Conservation (phyloP, 768 basidiomycete genomes). For the Phaeotremella skinneri region DNA sequence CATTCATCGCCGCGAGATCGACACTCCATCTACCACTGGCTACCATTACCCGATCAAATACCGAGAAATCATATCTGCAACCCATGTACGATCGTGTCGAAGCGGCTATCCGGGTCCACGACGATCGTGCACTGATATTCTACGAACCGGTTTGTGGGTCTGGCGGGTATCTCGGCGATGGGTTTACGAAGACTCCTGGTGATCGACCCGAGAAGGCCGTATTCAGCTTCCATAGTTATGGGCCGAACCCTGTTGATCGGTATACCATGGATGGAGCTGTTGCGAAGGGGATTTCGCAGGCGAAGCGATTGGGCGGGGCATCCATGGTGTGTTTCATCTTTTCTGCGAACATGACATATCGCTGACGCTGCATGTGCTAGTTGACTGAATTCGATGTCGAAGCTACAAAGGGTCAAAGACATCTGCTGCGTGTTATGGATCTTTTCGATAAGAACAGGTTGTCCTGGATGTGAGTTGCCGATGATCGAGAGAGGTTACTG, state of each 20-base stretch:
- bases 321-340: slow-evolving; percentile 8
- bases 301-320: slow-evolving; percentile 21
- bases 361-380: background rate
- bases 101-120: slow-evolving; percentile 16
- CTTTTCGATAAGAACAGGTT: slow-evolving; percentile 16
- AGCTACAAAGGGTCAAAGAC: slow-evolving; percentile 6
- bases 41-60: slow-evolving; percentile 14
- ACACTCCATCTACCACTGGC: slow-evolving; percentile 21
- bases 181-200: slow-evolving; percentile 26
- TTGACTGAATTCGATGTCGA: slow-evolving; percentile 26
- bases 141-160: slow-evolving; percentile 26
- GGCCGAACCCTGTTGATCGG: slow-evolving; percentile 21
- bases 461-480: slow-evolving; percentile 15
- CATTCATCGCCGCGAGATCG: slow-evolving; percentile 23
- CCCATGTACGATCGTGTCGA: slow-evolving; percentile 27
- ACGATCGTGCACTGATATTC: slow-evolving; percentile 9
- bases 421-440: slow-evolving; percentile 14
- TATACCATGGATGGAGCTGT: slow-evolving; percentile 20
- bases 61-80: slow-evolving; percentile 21
- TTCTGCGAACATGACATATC: background rate
- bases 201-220: slow-evolving; percentile 24
- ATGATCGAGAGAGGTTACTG: background rate
- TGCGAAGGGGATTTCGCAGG: slow-evolving; percentile 18
- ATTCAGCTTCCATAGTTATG: slow-evolving; percentile 24
- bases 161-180: slow-evolving; percentile 22